These are phyloP conservation scores for Astrocystis sublimbata DNA, from an alignment of 495 filamentous ascomycete genomes.

Conservation along the genomic window DNA sequence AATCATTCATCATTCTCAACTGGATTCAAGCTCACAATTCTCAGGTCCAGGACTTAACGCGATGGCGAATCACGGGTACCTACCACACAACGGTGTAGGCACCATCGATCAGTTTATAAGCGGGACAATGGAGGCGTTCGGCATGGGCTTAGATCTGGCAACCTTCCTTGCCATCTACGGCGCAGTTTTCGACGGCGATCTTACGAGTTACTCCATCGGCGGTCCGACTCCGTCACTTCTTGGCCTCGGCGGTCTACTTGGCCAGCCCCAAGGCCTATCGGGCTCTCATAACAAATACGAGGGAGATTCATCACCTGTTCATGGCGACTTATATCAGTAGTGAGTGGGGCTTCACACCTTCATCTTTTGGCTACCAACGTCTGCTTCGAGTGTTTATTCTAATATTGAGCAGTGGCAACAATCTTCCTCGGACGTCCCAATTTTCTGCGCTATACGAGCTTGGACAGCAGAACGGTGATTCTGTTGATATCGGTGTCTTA, in stretches of 20 bases:
- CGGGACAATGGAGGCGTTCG: slow-evolving; percentile 39
- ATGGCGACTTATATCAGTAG: slow-evolving; percentile 56
- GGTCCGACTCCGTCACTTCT: neutral
- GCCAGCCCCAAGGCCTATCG: slow-evolving; percentile 38
- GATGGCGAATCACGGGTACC: slow-evolving; percentile 56
- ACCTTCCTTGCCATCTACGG: slow-evolving; percentile 54
- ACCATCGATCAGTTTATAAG: slow-evolving; percentile 39
- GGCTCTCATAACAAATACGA: slow-evolving; percentile 61
- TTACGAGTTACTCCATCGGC: slow-evolving; percentile 20
- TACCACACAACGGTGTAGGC: slow-evolving; percentile 54
- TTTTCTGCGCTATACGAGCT: slow-evolving; percentile 26
- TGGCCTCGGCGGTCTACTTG: slow-evolving; percentile 28
- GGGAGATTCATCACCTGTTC: slow-evolving; percentile 55
- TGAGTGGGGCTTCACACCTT: slow-evolving; percentile 23
- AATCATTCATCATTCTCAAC: no score
- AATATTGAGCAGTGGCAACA: slow-evolving; percentile 29
- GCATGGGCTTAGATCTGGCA: slow-evolving; percentile 54
- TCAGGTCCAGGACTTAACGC: slow-evolving; percentile 57
- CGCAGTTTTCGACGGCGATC: slow-evolving; percentile 51
- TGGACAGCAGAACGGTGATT: slow-evolving; percentile 19
- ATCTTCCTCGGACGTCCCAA: slow-evolving; percentile 34
- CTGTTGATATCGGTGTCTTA: slow-evolving; percentile 41
- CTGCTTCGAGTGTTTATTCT: no score
- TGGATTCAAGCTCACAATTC: slow-evolving; percentile 41
- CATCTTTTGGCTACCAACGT: neutral